Evolutionary conservation across 2,329 filamentous ascomycete genomes (phyloP), one percentile per base, ranked within the genome.

Genomic region (Penicillium sp.): DNA sequence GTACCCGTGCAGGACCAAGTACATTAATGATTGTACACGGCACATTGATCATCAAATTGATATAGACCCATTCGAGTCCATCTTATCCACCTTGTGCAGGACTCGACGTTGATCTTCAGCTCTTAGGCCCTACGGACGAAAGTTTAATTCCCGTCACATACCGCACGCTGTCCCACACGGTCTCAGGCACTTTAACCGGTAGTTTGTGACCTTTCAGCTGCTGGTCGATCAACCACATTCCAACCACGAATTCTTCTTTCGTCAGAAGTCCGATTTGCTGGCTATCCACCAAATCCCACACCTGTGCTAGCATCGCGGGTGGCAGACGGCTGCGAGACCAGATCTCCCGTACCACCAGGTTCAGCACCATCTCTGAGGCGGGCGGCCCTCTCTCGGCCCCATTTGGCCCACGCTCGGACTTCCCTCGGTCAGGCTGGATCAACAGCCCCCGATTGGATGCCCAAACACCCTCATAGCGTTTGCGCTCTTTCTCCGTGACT

Each of bases 191-290:
- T 54, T 73, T 75, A 10, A 69, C 65, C 2, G 80, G 80, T 40
- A 81, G 68, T 61, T 81, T 82, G 46, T 77, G 75, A 5, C 80
- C 80, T 61, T 77, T 79, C 46, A 82, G 61, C 59, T 74, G 71
- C 66, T 81, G 78, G 65, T 82, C 80, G 55, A 82, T 80, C 56
- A 82, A 67, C 79, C 79, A 82, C 70, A 81, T 75, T 24, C 80
- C 80, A 41, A 82, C 79, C 50, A 82, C 77, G 55, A 82, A 82
- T 66, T 81, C 79, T 51, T 81, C 78, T 55, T 74, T 69, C 18
- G 70, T 72, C 31, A 81, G 62, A 50, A 78, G 69, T 13, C 76
- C 75, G 33, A 72, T 69, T 4, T 66, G 63, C 57, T 73, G 71
- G 14, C 70, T 68, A 60, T 76, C 73, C 18, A 82, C 80, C 3